These are phyloP conservation scores for Ballota nigra DNA, from an alignment of 257 asterid species.

Conservation along the genomic window DNA sequence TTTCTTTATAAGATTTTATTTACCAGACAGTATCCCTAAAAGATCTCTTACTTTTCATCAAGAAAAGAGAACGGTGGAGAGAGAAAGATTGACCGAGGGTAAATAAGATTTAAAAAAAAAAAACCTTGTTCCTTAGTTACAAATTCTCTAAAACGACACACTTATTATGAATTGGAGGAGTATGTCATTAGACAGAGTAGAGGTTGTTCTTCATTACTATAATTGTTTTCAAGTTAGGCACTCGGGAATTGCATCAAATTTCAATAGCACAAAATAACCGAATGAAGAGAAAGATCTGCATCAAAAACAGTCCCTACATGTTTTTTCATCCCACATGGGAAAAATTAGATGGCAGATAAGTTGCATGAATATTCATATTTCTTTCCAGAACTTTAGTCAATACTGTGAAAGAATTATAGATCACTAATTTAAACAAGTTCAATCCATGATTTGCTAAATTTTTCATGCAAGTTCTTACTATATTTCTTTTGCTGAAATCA, in stretches of 20 bases:
- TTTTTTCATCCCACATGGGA: neutral
- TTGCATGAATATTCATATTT: neutral
- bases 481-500: slow-evolving; percentile 20
- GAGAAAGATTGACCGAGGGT: too few relatives aligned
- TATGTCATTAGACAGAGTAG: neutral
- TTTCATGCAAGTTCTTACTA: neutral
- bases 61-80: too few relatives aligned
- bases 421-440: neutral
- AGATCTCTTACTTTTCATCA: too few relatives aligned
- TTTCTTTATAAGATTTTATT: neutral
- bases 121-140: too few relatives aligned
- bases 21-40: too few relatives aligned
- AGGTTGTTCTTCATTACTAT: neutral
- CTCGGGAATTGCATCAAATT: too few relatives aligned
- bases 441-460: neutral
- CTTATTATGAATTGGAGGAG: too few relatives aligned
- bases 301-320: neutral
- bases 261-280: too few relatives aligned
- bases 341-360: neutral
- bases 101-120: too few relatives aligned
- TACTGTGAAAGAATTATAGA: neutral
- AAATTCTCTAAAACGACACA: too few relatives aligned
- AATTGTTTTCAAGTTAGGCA: too few relatives aligned
- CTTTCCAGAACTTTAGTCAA: neutral
- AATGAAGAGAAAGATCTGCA: too few relatives aligned